Evolutionary conservation across 2,329 filamentous ascomycete species (phyloP).

Genomic region (Aspergillus brunneoviolaceus): DNA sequence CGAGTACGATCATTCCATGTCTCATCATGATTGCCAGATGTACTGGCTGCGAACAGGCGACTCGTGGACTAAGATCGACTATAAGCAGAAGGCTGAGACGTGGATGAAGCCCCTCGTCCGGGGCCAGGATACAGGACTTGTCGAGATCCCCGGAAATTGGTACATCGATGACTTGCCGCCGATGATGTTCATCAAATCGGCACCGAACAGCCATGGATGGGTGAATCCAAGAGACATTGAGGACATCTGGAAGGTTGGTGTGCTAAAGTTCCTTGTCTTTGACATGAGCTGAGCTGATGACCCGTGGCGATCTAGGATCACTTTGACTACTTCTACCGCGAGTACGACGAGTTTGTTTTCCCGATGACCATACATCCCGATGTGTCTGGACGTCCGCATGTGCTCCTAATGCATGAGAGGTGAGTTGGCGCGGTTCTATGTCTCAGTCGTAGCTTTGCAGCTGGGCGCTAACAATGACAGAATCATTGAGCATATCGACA

Average conservation of each 20-base stretch:
- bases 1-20: constrained; percentile 48
- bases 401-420: constrained; percentile 71
- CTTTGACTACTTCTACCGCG: constrained; percentile 69
- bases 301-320: constrained; percentile 50
- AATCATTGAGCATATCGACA: constrained; percentile 69
- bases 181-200: constrained; percentile 49
- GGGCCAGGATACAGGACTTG: constrained; percentile 41
- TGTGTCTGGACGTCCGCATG: constrained; percentile 69
- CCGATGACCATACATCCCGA: constrained; percentile 77
- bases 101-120: constrained; percentile 53
- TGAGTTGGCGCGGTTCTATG: constrained; percentile 31
- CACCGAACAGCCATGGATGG: constrained; percentile 57
- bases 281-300: constrained; percentile 54
- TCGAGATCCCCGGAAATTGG: constrained; percentile 48
- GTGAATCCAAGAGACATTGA: constrained; percentile 60
- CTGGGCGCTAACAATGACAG: constrained; percentile 16
- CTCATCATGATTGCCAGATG: constrained; percentile 47
- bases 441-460: constrained; percentile 1
- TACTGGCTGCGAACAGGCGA: constrained; percentile 47
- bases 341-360: constrained; percentile 75
- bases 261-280: background rate
- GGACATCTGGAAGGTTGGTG: constrained; percentile 52
- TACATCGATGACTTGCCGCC: constrained; percentile 47
- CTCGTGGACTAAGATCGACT: constrained; percentile 48
- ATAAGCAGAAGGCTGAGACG: constrained; percentile 41